A percentile compares a stretch with the other conserved stretches of the same genome.
Conservation (phyloP, 352 stramenopile genomes). For the Phytophthora pinifolia region DNA sequence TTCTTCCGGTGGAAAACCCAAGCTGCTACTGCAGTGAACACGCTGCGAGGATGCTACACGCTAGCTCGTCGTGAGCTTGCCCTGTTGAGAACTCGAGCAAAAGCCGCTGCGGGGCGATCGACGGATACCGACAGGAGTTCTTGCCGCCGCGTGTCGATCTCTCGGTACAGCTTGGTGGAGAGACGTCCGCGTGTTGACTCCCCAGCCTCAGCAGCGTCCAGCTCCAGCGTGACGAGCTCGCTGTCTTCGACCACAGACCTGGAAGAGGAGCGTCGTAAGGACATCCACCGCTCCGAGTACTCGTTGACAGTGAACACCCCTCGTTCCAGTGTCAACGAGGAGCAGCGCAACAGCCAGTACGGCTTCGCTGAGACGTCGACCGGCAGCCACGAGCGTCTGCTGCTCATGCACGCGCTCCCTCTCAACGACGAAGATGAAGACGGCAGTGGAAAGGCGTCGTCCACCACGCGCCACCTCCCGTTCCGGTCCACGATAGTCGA, state of each 20-base stretch:
- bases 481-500: slow-evolving; percentile 17
- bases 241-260: slow-evolving; percentile 18
- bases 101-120: neutral
- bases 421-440: slow-evolving; percentile 19
- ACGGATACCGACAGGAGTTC: neutral
- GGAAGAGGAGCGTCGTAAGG: slow-evolving; percentile 19
- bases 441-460: neutral
- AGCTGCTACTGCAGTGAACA: slow-evolving; percentile 5
- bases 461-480: slow-evolving; percentile 10
- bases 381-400: slow-evolving; percentile 13
- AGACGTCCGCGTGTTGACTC: slow-evolving; percentile 1
- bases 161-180: neutral
- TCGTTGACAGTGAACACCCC: neutral
- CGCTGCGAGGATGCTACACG: slow-evolving; percentile 19
- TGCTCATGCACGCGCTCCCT: slow-evolving; percentile 9
- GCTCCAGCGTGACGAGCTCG: slow-evolving; percentile 12
- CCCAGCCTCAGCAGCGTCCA: slow-evolving; percentile 3
- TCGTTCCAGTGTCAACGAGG: slow-evolving; percentile 3
- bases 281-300: slow-evolving; percentile 5
- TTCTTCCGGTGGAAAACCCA: slow-evolving; percentile 21
- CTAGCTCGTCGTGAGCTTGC: slow-evolving; percentile 18
- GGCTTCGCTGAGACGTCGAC: slow-evolving; percentile 13
- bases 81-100: slow-evolving; percentile 10
- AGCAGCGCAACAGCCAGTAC: neutral
- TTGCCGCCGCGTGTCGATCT: neutral